phyloP scores from a whole-genome alignment of 73 alveolate species.

The Durusdinium trenchii region DNA sequence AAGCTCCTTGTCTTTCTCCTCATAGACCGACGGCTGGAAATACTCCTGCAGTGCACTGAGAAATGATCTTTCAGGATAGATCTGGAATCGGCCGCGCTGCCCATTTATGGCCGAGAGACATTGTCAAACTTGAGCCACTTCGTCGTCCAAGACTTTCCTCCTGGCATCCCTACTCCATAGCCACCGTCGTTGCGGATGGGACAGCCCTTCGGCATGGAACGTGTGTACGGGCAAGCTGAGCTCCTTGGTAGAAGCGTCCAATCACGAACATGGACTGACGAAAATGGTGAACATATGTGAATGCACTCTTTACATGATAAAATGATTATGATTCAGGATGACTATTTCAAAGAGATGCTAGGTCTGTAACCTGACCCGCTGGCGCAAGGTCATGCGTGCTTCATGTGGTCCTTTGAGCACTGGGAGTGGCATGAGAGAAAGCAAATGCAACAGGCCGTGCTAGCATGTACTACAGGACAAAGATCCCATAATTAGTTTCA shows the following conservation, averaged over 20 bases:
- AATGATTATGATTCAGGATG: no score
- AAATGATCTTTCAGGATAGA: no score
- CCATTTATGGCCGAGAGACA: not conserved
- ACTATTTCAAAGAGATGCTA: not conserved
- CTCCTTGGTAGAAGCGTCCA: not conserved
- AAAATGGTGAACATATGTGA: not conserved
- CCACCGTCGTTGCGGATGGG: constrained; percentile 91
- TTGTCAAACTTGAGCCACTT: constrained; percentile 95
- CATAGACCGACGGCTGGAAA: constrained; percentile 85
- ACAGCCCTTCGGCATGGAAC: constrained; percentile 59
- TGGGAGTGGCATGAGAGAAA: no score
- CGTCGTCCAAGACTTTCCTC: constrained; percentile 91
- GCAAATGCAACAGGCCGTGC: no score
- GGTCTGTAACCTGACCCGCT: not conserved
- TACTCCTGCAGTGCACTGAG: not conserved
- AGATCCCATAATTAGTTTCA: no score
- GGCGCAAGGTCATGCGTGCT: not conserved
- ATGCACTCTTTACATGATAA: not conserved
- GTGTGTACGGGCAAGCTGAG: constrained; percentile 89
- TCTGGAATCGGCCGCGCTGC: no score
- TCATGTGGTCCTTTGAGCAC: no score
- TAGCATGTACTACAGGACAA: no score
- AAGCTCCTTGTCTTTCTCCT: constrained; percentile 81
- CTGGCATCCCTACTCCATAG: constrained; percentile 95
- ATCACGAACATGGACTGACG: not conserved